Base-by-base conservation (phyloP, 75 land plant genomes). In the Sequoiadendron giganteum region DNA sequence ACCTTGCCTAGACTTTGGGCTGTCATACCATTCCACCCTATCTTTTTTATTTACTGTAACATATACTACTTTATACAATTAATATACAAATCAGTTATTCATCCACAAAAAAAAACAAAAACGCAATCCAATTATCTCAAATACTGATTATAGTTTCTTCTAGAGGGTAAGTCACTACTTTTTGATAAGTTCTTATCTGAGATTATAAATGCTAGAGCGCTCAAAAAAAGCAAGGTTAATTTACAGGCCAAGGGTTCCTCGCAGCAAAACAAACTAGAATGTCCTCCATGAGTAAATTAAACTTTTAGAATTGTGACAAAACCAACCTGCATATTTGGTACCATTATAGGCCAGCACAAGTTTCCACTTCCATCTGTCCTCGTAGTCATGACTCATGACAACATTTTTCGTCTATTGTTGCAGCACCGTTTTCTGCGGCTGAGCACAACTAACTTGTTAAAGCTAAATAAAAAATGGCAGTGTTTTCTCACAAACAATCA, bases 321-420 rank as follows among this genome's bases (percentile, higher is more conserved):
- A 39, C 32, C 16, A 45, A 91, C 92, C 91, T 84, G 92, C 91
- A 86, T 89, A 97, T 28, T 91, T 90, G 47, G 97, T 94, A 77
- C 98, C 98, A 65, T 95, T 95, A 65, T 95, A 97, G 1, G 97
- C 93, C 19, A 97, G 90, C 39, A 94, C 87, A 92, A 97, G 82
- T 32, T 93, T 88, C 98, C 98, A 97, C 77, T 94, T 95, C 77
- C 38, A 73, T 73, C 13, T 73, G 0, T 32, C 68, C 68, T 61
- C n/a, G 68, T 19, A 61, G 68, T 2, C 14, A 32, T 73, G 32
- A 30, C 2, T 32, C 0, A n/a, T n/a, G n/a, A n/a, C n/a, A n/a
- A n/a, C 14, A 73, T n/a, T 73, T 73, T 73, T 73, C 36, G 36
- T n/a, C 36, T 73, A 73, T 10, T 32, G 77, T 32, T 32, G 77